Percentiles rank a stretch among this genome's conserved stretches.
phyloP scores from a whole-genome alignment of 805 yeast species.

The Wickerhamomyces mucosus region DNA sequence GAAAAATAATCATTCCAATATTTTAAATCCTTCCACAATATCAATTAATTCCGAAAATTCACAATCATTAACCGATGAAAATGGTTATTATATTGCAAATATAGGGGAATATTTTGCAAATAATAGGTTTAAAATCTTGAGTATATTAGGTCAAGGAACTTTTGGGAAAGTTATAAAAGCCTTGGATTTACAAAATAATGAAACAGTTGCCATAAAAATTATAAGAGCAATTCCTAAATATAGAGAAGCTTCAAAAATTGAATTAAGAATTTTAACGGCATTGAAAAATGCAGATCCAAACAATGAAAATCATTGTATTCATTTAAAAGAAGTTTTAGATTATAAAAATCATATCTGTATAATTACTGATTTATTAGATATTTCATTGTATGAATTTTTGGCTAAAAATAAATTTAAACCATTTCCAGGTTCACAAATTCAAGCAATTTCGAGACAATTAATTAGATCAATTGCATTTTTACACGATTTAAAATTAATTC shows the following conservation, averaged over 20 bases:
- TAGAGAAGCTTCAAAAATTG: slow-evolving; percentile 91
- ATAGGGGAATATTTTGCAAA: slow-evolving; percentile 60
- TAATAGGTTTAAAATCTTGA: slow-evolving; percentile 53
- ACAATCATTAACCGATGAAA: slow-evolving; percentile 22
- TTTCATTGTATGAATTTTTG: slow-evolving; percentile 83
- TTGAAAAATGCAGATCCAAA: slow-evolving; percentile 57
- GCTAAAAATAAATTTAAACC: slow-evolving; percentile 75
- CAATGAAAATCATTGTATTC: slow-evolving; percentile 69
- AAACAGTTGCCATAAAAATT: slow-evolving; percentile 77
- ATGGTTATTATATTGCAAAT: slow-evolving; percentile 65
- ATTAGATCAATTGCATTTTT: slow-evolving; percentile 78
- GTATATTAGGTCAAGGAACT: slow-evolving; percentile 83
- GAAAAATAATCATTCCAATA: slow-evolving; percentile 1
- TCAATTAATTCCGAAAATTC: slow-evolving; percentile 5
- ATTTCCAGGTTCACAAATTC: slow-evolving; percentile 93
- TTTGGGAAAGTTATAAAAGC: slow-evolving; percentile 87
- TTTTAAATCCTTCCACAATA: slow-evolving; percentile 14
- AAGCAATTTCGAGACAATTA: slow-evolving; percentile 78
- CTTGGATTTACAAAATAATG: slow-evolving; percentile 49
- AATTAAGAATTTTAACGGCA: slow-evolving; percentile 71
- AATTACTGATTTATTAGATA: slow-evolving; percentile 80
- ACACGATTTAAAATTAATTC: slow-evolving; percentile 84
- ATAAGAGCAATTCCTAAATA: slow-evolving; percentile 89
- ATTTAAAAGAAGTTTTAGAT: slow-evolving; percentile 83
- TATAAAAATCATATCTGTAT: slow-evolving; percentile 90